Evolutionary conservation across 1,139 yeast genomes (phyloP).

Genomic region (Yamadazyma buinensis): DNA sequence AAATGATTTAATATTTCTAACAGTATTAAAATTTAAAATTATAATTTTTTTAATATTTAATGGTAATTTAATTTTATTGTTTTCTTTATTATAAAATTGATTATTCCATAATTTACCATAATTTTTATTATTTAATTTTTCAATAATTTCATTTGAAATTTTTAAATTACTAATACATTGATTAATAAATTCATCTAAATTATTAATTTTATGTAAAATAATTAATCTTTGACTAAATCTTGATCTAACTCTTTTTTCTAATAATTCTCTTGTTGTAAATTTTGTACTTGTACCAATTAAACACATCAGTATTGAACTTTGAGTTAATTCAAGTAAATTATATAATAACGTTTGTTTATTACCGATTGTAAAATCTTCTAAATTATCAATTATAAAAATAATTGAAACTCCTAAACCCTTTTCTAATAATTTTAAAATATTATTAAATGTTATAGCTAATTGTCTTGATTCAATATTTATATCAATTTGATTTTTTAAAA

Average conservation of each 20-base stretch:
- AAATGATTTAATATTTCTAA: conserved; percentile 56
- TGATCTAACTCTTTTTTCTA: conserved; percentile 89
- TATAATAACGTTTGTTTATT: conserved; percentile 80
- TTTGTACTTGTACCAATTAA: conserved; percentile 79
- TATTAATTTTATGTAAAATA: conserved; percentile 49
- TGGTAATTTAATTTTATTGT: conserved; percentile 1
- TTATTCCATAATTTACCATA: conserved; percentile 51
- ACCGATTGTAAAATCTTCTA: conserved; percentile 72
- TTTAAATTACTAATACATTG: conserved; percentile 26
- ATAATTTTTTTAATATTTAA: conserved; percentile 20
- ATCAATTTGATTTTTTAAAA: conserved; percentile 18
- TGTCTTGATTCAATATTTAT: conserved; percentile 43
- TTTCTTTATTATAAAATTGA: conserved; percentile 27
- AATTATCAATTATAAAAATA: conserved; percentile 77
- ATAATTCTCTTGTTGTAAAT: conserved; percentile 68
- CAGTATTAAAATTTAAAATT: conserved; percentile 52
- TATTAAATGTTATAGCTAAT: conserved; percentile 38
- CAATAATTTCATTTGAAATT: conserved; percentile 18
- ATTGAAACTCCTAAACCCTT: conserved; percentile 44
- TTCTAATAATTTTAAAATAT: conserved; percentile 32
- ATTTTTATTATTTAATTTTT: conserved; percentile 14
- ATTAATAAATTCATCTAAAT: conserved; percentile 41
- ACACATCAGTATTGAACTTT: conserved; percentile 70
- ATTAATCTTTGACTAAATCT: conserved; percentile 81
- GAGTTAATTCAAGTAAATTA: conserved; percentile 76